Evolutionary conservation across 768 basidiomycete genomes (phyloP).

Genomic region (Psilocybe tampanensis): DNA sequence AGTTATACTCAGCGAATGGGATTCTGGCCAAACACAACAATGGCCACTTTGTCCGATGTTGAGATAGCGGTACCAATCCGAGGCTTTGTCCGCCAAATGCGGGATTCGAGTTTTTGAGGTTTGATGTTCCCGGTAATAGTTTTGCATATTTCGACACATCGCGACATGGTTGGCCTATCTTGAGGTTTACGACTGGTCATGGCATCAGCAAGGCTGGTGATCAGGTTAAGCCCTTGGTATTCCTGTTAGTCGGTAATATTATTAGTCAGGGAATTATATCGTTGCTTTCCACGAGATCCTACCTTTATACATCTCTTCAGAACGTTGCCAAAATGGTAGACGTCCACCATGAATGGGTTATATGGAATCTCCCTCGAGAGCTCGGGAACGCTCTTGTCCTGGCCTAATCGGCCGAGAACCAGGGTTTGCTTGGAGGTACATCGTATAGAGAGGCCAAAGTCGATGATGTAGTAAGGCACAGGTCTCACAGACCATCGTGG

Average conservation of each 20-base stretch:
- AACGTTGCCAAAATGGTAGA: slow-evolving; percentile 29
- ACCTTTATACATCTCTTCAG: slow-evolving; percentile 5
- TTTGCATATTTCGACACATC: too few species aligned
- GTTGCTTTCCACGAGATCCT: neutral
- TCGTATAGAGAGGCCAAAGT: slow-evolving; percentile 23
- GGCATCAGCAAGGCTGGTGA: too few species aligned
- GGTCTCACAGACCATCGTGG: slow-evolving; percentile 23
- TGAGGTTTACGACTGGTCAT: too few species aligned
- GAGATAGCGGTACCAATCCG: too few species aligned
- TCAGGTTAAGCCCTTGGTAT: slow-evolving; percentile 3
- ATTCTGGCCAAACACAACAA: too few species aligned
- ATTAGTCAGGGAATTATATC: neutral
- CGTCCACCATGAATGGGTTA: slow-evolving; percentile 30
- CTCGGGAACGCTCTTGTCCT: slow-evolving; percentile 29
- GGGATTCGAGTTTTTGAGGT: too few species aligned
- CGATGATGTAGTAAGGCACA: slow-evolving; percentile 29
- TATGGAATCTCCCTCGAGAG: slow-evolving; percentile 17
- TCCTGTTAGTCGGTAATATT: neutral
- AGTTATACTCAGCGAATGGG: too few species aligned
- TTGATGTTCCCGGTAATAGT: too few species aligned
- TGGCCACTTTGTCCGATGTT: too few species aligned
- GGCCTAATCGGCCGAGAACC: slow-evolving; percentile 14
- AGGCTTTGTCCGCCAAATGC: too few species aligned
- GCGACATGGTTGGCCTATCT: too few species aligned
- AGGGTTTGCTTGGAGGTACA: neutral